Percentiles rank a stretch among this genome's conserved stretches.
phyloP scores from a whole-genome alignment of 2,329 filamentous ascomycete genomes.

The Biscogniauxia mediterranea region DNA sequence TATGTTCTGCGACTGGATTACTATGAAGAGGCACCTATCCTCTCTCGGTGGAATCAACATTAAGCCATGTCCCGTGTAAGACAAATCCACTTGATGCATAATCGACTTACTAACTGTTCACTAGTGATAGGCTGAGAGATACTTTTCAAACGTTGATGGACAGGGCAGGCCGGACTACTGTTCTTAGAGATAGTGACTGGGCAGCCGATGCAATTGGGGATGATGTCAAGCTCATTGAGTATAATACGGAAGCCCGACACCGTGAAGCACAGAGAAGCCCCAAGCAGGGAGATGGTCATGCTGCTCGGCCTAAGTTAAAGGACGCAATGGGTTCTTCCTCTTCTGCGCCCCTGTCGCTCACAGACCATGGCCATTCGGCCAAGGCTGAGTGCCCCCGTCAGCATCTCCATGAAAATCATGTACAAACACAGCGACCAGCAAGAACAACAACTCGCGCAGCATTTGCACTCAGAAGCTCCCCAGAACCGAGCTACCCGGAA shows the following conservation, averaged over 20 bases:
- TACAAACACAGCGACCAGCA: constrained; percentile 3
- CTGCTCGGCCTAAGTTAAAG: constrained; percentile 17
- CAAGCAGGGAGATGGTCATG: not conserved
- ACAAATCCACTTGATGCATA: not conserved
- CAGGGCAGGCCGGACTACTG: constrained; percentile 6
- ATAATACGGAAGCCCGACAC: constrained; percentile 16
- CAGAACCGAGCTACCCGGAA: constrained; percentile 13
- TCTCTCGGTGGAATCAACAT: not conserved
- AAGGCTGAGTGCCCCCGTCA: constrained; percentile 5
- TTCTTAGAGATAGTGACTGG: constrained; percentile 6
- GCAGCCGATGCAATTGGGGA: constrained; percentile 11
- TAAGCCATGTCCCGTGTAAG: constrained; percentile 12
- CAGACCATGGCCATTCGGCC: constrained; percentile 2
- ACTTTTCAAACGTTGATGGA: constrained; percentile 12
- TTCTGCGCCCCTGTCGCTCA: not conserved
- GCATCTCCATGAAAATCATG: not conserved
- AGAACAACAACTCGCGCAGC: constrained; percentile 23
- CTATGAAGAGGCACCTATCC: constrained; percentile 4
- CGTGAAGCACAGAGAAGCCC: not conserved
- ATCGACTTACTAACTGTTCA: constrained; percentile 3
- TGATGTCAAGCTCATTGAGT: constrained; percentile 26
- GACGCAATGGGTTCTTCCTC: constrained; percentile 18
- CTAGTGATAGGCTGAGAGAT: constrained; percentile 18
- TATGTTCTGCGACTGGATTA: constrained; percentile 25
- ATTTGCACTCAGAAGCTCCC: constrained; percentile 16